These are phyloP conservation scores for Raffaelea arxii DNA, from an alignment of 2,329 filamentous ascomycete genomes.

Conservation along the genomic window DNA sequence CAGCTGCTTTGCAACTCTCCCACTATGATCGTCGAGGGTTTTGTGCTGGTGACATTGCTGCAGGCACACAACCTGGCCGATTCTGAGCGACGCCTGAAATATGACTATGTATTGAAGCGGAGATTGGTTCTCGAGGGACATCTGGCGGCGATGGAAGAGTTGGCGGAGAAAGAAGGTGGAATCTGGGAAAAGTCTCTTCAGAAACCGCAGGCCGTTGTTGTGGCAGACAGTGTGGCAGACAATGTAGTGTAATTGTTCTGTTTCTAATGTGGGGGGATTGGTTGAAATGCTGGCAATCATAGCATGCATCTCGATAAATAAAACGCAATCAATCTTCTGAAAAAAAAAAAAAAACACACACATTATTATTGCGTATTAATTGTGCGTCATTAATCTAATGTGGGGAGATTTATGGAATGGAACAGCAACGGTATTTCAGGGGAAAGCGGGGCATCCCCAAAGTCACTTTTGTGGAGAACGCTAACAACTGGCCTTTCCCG, in stretches of 20 bases:
- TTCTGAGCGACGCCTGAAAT: background rate
- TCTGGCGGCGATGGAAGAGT: background rate
- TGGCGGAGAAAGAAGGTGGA: background rate
- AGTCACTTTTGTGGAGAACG: too few relatives aligned
- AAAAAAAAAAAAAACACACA: too few relatives aligned
- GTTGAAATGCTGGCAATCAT: too few relatives aligned
- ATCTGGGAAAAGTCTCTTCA: background rate
- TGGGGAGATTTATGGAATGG: too few relatives aligned
- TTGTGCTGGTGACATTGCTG: constrained; percentile 15
- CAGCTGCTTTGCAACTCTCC: constrained; percentile 19
- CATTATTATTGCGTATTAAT: too few relatives aligned
- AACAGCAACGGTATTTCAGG: too few relatives aligned
- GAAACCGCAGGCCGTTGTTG: background rate
- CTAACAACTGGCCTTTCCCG: too few relatives aligned
- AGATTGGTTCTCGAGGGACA: background rate
- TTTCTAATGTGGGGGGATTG: too few relatives aligned
- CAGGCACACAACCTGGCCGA: constrained; percentile 1
- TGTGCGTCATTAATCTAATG: too few relatives aligned
- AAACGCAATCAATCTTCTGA: too few relatives aligned
- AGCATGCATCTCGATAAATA: too few relatives aligned
- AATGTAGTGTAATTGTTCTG: background rate
- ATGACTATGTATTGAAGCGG: background rate
- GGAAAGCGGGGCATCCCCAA: too few relatives aligned
- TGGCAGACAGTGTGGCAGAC: background rate
- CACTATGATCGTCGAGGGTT: constrained; percentile 17